Evolutionary conservation across 768 basidiomycete genomes (phyloP), one percentile per base, ranked within the genome.

Genomic region (Boletus coccyginus): DNA sequence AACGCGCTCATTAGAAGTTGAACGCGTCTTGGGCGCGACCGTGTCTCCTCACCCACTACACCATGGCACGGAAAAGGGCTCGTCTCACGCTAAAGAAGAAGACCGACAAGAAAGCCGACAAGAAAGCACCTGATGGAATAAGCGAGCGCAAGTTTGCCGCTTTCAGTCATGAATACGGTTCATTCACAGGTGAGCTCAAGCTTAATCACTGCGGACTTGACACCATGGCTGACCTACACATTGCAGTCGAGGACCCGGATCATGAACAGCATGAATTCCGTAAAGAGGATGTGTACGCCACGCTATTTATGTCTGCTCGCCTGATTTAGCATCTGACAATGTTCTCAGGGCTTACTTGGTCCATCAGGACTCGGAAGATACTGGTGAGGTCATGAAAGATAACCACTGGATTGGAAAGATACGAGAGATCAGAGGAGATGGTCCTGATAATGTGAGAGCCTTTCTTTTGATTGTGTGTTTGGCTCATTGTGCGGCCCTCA

Each of bases 341-440:
- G 6, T 48, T 49, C 24, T 13, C 16, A 56, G 82, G 2, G 80
- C 72, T 1, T 70, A 75, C 10, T 67, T 85, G 11, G 31, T 21
- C 16, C 33, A 61, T 31, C 29, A 43, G 16, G 58, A 58, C 2
- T 31, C 43, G 0, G 55, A 47, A 24, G 57, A 52, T 3, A 27
- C 19, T 4, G 49, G 16, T 0, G 44, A 42, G 0, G 57, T 74
- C 1, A 73, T 74, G 0, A 35, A 69, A 4, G 62, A 71, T n/a
- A 71, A 78, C 12, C 80, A 79, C 35, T 85, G 84, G 84, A 74
- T 85, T 1, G 84, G 66, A 0, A 72, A 67, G 49, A 79, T 85
- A 1, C 71, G 62, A 16, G 79, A 78, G 9, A 82, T 85, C 19
- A 71, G 79, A 13, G 54, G 57, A 47, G 42, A 63, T 52, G 11